phyloP scores from a whole-genome alignment of 2,329 filamentous ascomycete species.

The Teratosphaeria viscida region DNA sequence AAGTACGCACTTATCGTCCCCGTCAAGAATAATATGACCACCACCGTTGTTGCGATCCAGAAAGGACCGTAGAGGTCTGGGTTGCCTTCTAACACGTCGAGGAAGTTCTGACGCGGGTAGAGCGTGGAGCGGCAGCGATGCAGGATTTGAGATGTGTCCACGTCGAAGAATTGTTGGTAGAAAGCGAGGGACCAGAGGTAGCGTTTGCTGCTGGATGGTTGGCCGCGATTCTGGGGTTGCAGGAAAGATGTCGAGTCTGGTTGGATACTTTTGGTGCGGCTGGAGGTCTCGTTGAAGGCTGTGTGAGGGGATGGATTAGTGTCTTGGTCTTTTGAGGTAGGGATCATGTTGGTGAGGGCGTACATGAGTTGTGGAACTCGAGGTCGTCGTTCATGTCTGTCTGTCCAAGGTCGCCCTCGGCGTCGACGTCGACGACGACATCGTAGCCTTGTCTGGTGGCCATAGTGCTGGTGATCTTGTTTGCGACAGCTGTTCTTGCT shows the following conservation, averaged over 20 bases:
- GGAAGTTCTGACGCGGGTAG: constrained; percentile 85
- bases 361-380: constrained; percentile 90
- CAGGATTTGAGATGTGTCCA: constrained; percentile 84
- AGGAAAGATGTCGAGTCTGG: constrained; percentile 31
- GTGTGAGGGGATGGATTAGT: background rate
- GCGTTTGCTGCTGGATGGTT: constrained; percentile 49
- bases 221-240: constrained; percentile 19
- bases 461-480: constrained; percentile 11
- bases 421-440: constrained; percentile 94
- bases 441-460: constrained; percentile 71
- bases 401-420: constrained; percentile 94
- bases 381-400: constrained; percentile 98
- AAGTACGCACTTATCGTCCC: constrained; percentile 92
- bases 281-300: constrained; percentile 19
- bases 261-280: constrained; percentile 38
- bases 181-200: constrained; percentile 88
- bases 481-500: background rate
- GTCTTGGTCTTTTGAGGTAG: background rate
- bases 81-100: constrained; percentile 94
- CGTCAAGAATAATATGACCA: constrained; percentile 88
- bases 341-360: constrained; percentile 10
- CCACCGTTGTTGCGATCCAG: constrained; percentile 97
- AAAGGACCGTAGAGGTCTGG: constrained; percentile 94
- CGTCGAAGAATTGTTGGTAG: constrained; percentile 97
- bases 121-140: constrained; percentile 80